Base-by-base conservation (phyloP, 2,329 filamentous ascomycete genomes). In the Cordyceps farinosa region DNA sequence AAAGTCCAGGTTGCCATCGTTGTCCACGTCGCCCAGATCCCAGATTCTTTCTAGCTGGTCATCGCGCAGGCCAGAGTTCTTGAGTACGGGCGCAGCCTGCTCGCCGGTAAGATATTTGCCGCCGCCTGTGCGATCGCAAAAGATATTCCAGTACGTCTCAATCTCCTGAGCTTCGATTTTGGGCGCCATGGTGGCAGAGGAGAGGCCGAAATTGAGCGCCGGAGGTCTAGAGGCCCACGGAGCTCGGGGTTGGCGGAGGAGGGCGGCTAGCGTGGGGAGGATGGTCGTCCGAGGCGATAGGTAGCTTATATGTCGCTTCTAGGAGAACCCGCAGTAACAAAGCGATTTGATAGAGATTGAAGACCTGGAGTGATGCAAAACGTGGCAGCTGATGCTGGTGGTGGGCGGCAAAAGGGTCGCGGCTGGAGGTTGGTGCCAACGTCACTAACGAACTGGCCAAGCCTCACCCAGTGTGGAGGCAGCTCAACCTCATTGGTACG, bases 1-100 rank as follows among this genome's bases (percentile, higher is more conserved):
- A 80, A 99, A 99, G 78, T 99, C 95, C 61, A 99, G 83, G 77
- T 96, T 96, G 67, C 95, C 95, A 80, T 99, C 95, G 70, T 93
- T 93, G 78, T 99, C 95, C 66, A 99, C 92, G 75, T 99, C 95
- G 64, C 95, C 92, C 66, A 99, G 84, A 73, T 99, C 95, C 95
- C 95, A 99, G 66, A 99, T 91, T 70, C 88, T 86, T 79, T 98
- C 95, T n/a, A 99, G 88, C 79, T 99, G 94, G 72, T 84, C 83
- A 71, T 87, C 84, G 62, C 82, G 81, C 66, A 87, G 75, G 13
- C 84, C 84, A 68, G 84, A 86, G 77, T 87, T 87, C 76, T 87
- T 87, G 60, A 87, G 79, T 48, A 87, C 82, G 13, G 84, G 84
- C 55, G 84, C 84, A 30, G 84, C 84, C 70, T 85, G 82, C 71